Base-by-base conservation (phyloP, 345 rosid genomes). In the Salix caprea region DNA sequence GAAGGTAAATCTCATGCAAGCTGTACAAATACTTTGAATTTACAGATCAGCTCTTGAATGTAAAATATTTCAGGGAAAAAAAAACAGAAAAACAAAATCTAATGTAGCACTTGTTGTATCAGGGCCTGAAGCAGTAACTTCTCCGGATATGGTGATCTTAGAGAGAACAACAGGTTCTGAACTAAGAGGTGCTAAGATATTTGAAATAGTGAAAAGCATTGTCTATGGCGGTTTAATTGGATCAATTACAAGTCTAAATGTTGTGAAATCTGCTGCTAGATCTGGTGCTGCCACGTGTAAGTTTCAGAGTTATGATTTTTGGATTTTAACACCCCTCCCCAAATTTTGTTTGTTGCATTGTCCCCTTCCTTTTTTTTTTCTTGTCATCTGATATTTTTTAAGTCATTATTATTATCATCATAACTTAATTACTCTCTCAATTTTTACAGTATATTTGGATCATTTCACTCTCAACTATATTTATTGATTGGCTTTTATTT, bases 231-330 rank as follows among this genome's bases (percentile, higher is more conserved):
- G 82, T 36, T 75, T 80, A 18, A 42, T 16, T 37, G 82, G 75
- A 75, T 75, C 78, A 39, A 66, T 80, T 58, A 65, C 73, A 52
- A 71, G 82, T 71, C 69, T 80, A 54, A 44, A 54, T 30, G 61
- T 75, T 19, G 82, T 80, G 72, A 70, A 73, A 50, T 75, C 82
- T 75, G 82, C 82, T 37, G 79, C 76, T 37, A 42, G 79, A 70
- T 71, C 76, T 28, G 76, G 56, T 52, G 72, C 76, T 15, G 19
- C 65, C 26, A 70, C 76, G 10, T 34, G 82, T 79, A 79, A 74
- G 82, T 65, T 65, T 24, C 6, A 18, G 7, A 28, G 6, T 23
- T 8, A 52, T 52, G 23, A 32, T 52, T 52, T 52, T 52, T 18
- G n/a, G n/a, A 7, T 52, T 19, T 2, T 52, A 52, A 52, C 23